Base-by-base conservation (phyloP, 768 basidiomycete genomes). In the Lyophyllum decastes region DNA sequence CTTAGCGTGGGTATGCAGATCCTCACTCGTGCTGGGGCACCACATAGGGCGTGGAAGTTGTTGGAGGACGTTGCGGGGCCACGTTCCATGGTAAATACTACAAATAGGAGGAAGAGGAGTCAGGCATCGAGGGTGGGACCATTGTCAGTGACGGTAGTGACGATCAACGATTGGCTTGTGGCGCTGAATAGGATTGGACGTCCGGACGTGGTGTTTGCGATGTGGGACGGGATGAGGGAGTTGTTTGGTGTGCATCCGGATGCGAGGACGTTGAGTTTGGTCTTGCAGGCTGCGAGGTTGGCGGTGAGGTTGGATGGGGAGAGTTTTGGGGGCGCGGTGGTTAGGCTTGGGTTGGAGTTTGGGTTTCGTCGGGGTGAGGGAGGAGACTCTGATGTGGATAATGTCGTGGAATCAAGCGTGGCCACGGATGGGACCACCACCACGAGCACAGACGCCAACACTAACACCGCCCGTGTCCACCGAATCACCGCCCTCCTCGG, bases 191-290 rank as follows among this genome's bases (percentile, higher is more conserved):
- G 76, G 21, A 76, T 77, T 19, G 72, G 77, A 27, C 82, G 89
- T 2, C 87, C 88, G 0, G 88, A 90, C 61, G 72, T 80, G 7
- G 78, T 87, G 3, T 87, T 90, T 67, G 72, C 72, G 43, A 64
- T 92, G 1, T 94, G 89, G 88, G 84, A 87, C n/a, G 71, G 84
- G 24, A 82, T 91, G 71, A 73, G 73, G 3, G 64, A 70, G 0
- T 68, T 92, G 2, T 94, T 89, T 67, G 78, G 75, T 4, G 73
- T 87, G 0, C 68, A 73, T 2, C 87, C 87, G 0, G 82, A 88
- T 46, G 68, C 77, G 17, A 68, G 71, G 49, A 83, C 88, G 27
- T 79, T 94, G 52, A 76, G 78, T 44, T 74, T 87, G 52, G 65
- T 94, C 11, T 77, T 93, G 48, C 79, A 85, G 52, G 76, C 85